Evolutionary conservation across 2,329 filamentous ascomycete species (phyloP).

Genomic region (Aspergillus nomiae): DNA sequence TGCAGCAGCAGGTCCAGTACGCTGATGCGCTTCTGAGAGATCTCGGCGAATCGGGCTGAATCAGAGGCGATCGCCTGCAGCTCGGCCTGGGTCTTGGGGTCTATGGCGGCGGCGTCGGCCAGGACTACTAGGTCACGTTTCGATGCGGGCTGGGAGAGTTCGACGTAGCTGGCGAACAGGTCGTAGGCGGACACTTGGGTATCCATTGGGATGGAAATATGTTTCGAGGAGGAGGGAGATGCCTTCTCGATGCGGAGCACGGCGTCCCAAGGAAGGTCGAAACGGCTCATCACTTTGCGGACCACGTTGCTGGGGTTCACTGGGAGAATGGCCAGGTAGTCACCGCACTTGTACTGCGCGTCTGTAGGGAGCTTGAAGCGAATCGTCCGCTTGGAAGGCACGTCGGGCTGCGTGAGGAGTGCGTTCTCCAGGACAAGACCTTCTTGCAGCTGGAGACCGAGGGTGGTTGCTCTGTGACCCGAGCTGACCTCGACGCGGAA

Average conservation of each 20-base stretch:
- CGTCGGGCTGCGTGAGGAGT: constrained; percentile 53
- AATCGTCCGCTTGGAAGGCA: constrained; percentile 64
- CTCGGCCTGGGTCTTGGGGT: constrained; percentile 50
- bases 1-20: constrained; percentile 68
- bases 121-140: constrained; percentile 59
- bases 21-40: constrained; percentile 57
- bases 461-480: constrained; percentile 55
- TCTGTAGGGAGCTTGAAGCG: constrained; percentile 68
- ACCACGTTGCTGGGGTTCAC: constrained; percentile 67
- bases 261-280: constrained; percentile 70
- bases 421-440: constrained; percentile 59
- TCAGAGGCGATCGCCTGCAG: constrained; percentile 32
- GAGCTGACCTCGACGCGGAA: constrained; percentile 55
- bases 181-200: constrained; percentile 62
- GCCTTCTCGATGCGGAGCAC: constrained; percentile 61
- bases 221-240: constrained; percentile 44
- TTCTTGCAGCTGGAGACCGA: constrained; percentile 66
- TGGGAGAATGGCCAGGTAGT: constrained; percentile 75
- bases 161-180: constrained; percentile 70
- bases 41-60: constrained; percentile 45
- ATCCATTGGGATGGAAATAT: constrained; percentile 53
- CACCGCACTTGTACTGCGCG: constrained; percentile 69
- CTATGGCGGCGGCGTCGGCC: constrained; percentile 50
- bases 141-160: constrained; percentile 71
- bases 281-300: constrained; percentile 63